Evolutionary conservation across 1,139 yeast species (phyloP), one percentile per base, ranked within the genome.

Genomic region (Wickerhamiella infanticola): DNA sequence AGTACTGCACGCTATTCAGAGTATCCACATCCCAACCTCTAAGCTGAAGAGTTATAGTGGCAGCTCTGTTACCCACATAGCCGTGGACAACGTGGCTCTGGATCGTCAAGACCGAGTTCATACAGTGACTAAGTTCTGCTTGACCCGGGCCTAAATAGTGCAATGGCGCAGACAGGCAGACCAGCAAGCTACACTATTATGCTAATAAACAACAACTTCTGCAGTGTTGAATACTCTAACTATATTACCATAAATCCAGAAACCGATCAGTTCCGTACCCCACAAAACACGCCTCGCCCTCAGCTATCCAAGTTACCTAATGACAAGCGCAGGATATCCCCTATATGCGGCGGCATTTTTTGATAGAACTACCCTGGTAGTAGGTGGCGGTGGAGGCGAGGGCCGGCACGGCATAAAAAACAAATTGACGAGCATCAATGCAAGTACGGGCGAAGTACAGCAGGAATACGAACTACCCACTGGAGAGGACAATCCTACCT

Each of bases 341-440:
- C 72, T 85, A 13, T 82, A 80, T 57, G 93, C 84, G 2, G 79
- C 88, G 48, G 73, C 74, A 52, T 88, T 84, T 60, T 68, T 79
- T 46, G 70, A 75, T 54, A 72, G 78, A 54, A 67, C 70, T 53
- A 73, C 79, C 3, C 62, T 86, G 35, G 63, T 86, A 45, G 82
- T 81, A 29, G 77, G 86, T 4, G 98, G 98, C 39, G 98, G 97
- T 41, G 96, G 96, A 37, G 97, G 96, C 37, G 94, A 84, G 62
- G 94, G 94, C 13, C 79, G 59, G 65, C 79, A 84, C 58, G 96
- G 95, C 40, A 77, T 86, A 47, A 83, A 90, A 41, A 88, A 88
- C 63, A 85, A 82, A 60, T 68, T 88, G 55, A 77, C 48, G 1
- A 41, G 45, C 8, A 40, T 48, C 37, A 36, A 43, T 6, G 35